A percentile compares a stretch with the other conserved stretches of the same genome.
Evolutionary conservation across 257 asterid species (phyloP).

Genomic region (Paulownia fortunei): DNA sequence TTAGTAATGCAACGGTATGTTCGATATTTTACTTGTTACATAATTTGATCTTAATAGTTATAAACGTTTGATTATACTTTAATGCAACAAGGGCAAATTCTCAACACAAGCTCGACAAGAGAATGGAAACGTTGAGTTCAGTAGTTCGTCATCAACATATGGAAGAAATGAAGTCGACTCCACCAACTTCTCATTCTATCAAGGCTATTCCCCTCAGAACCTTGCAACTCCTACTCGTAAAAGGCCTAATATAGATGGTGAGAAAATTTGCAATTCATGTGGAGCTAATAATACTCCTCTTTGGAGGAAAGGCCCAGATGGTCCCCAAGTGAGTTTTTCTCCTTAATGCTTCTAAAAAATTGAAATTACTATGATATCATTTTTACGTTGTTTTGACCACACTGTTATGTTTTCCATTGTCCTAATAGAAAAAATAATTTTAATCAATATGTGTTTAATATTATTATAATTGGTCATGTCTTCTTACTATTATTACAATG

Average conservation of each 20-base stretch:
- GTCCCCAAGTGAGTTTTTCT: conserved; percentile 30
- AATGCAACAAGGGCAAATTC: not conserved
- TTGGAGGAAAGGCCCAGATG: conserved; percentile 53
- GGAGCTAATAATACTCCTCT: conserved; percentile 37
- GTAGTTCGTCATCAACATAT: not conserved
- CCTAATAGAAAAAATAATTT: too few species aligned
- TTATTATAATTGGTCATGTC: not conserved
- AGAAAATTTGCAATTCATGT: conserved; percentile 23
- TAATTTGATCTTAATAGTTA: not conserved
- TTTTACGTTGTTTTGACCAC: too few species aligned
- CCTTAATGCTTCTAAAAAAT: not conserved
- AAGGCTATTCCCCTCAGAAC: not conserved
- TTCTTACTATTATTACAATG: not conserved
- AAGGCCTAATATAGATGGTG: not conserved
- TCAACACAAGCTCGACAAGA: not conserved
- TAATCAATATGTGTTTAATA: too few species aligned
- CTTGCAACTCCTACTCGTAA: not conserved
- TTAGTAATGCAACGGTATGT: not conserved
- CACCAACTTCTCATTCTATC: not conserved
- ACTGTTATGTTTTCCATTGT: too few species aligned
- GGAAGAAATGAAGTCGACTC: not conserved
- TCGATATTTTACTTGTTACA: not conserved
- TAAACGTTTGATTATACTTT: not conserved
- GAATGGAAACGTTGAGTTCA: not conserved
- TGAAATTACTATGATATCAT: too few species aligned